These are phyloP conservation scores for Aquilaria agallochum DNA, from an alignment of 441 rosid genomes.

Conservation along the genomic window DNA sequence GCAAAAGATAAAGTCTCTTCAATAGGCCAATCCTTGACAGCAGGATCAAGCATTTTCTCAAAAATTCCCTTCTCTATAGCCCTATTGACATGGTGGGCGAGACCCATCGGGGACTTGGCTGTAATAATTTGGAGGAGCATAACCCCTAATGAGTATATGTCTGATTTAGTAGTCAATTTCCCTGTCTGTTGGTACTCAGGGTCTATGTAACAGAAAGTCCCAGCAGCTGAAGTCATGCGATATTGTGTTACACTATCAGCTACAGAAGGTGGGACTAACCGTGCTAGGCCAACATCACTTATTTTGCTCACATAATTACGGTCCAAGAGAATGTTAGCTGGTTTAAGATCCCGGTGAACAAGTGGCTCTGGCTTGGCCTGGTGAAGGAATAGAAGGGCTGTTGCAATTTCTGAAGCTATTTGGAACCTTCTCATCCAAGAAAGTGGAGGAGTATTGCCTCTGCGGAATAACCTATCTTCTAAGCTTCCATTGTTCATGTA, in stretches of 20 bases:
- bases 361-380: constrained; percentile 82
- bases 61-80: constrained; percentile 56
- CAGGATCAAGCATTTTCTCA: constrained; percentile 48
- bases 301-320: constrained; percentile 65
- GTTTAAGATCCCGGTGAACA: constrained; percentile 78
- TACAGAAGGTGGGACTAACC: constrained; percentile 64
- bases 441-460: constrained; percentile 45
- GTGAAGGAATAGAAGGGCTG: constrained; percentile 65
- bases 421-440: constrained; percentile 55
- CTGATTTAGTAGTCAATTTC: constrained; percentile 59
- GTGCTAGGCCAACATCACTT: constrained; percentile 74
- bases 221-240: constrained; percentile 74
- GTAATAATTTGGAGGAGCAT: constrained; percentile 64
- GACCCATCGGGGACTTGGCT: constrained; percentile 65
- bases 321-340: constrained; percentile 75
- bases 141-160: constrained; percentile 62
- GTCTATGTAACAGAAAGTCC: constrained; percentile 76
- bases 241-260: constrained; percentile 63
- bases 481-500: constrained; percentile 63
- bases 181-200: constrained; percentile 82
- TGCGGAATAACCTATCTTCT: constrained; percentile 55
- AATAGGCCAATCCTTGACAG: constrained; percentile 53
- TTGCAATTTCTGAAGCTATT: constrained; percentile 63
- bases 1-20: constrained; percentile 54
- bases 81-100: constrained; percentile 50